phyloP scores from a whole-genome alignment of 139 green algal genomes.

The Nannochloris sp. region DNA sequence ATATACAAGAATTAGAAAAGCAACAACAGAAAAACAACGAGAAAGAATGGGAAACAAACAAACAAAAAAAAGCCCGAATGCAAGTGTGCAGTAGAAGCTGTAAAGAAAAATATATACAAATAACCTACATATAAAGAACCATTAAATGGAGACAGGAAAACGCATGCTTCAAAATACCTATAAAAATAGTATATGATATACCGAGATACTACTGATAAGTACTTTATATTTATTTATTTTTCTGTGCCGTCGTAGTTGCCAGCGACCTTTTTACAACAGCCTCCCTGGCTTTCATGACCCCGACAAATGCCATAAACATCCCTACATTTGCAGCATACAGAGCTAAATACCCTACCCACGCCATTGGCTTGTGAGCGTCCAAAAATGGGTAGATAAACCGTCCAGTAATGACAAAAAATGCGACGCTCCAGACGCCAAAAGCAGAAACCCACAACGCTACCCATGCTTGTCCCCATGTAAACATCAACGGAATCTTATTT shows the following conservation, averaged over 20 bases:
- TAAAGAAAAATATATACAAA: background rate
- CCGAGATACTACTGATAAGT: background rate
- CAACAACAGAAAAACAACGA: background rate
- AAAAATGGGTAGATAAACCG: slow-evolving; percentile 12
- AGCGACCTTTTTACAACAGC: background rate
- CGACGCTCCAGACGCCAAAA: slow-evolving; percentile 11
- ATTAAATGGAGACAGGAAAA: background rate
- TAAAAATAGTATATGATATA: background rate
- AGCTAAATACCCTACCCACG: background rate
- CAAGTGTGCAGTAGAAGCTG: background rate
- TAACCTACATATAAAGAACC: background rate
- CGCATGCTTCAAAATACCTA: background rate
- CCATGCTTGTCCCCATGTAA: background rate
- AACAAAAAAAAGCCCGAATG: background rate
- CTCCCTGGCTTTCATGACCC: slow-evolving; percentile 1
- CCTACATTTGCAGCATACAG: background rate
- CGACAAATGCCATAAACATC: background rate
- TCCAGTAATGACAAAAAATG: slow-evolving; percentile 3
- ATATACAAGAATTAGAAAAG: background rate
- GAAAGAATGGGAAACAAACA: background rate
- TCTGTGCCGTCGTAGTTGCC: background rate
- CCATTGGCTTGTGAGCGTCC: background rate
- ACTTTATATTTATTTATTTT: background rate
- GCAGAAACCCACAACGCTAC: slow-evolving; percentile 1
- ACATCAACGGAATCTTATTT: background rate